These are phyloP conservation scores for Heracleum sosnowskyi DNA, from an alignment of 129 eudicot species.

Conservation along the genomic window DNA sequence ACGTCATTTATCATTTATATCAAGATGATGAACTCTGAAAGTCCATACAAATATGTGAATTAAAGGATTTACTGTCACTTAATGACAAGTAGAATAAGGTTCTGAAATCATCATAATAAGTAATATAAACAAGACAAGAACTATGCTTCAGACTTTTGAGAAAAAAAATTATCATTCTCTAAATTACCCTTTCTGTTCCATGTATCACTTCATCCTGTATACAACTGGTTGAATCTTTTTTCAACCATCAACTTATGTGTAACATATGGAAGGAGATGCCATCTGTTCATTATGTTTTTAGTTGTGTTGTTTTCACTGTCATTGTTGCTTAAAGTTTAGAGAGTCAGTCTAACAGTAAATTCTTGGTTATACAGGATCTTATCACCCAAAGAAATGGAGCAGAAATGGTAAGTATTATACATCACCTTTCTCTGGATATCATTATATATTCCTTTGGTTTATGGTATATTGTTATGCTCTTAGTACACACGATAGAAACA, in stretches of 20 bases:
- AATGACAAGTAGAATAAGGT: background rate
- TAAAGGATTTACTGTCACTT: background rate
- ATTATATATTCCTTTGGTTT: background rate
- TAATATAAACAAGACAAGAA: background rate
- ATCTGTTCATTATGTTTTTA: background rate
- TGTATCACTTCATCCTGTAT: background rate
- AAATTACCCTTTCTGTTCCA: background rate
- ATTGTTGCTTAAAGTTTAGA: background rate
- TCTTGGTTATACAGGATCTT: constrained; percentile 47
- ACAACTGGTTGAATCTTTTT: background rate
- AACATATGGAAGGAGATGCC: background rate
- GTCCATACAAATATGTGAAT: background rate
- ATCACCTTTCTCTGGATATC: background rate
- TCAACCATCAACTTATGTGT: background rate
- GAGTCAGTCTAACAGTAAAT: constrained; percentile 6
- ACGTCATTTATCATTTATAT: background rate
- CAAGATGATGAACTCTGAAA: background rate
- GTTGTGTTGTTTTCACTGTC: background rate
- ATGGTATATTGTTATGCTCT: background rate
- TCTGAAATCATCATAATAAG: background rate
- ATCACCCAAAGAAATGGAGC: constrained; percentile 31
- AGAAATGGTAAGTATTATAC: constrained; percentile 37
- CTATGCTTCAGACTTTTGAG: background rate
- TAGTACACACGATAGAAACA: background rate
- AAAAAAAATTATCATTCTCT: background rate